Evolutionary conservation across 345 rosid genomes (phyloP), one percentile per base, ranked within the genome.

Genomic region (Ceriops decandra): DNA sequence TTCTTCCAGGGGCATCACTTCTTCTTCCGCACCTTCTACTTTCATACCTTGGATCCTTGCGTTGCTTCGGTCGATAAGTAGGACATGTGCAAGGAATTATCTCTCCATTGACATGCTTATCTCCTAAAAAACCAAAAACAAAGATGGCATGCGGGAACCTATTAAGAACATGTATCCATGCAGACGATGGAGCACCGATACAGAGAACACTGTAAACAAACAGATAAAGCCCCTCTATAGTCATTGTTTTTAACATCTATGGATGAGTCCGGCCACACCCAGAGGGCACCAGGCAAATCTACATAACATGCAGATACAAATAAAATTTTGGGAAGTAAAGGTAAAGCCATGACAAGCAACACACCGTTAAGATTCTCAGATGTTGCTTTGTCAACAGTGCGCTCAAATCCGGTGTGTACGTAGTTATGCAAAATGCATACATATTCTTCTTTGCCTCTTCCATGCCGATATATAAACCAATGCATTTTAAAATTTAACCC

Each of bases 371-470:
- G 26, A 24, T 24, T 86, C 84, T 92, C 92, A 21, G 92, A 91
- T 7, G 91, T 87, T 72, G 85, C 95, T 79, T 88, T 90, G 7
- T 82, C 83, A 2, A 88, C 88, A 4, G 92, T 91, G 81, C 96
- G 89, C 59, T 93, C 96, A 65, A 93, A 93, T 36, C 97, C 26
- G 26, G 95, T 27, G 96, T 90, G 74, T 92, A 90, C 1, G 91
- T 90, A 11, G 98, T 86, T 24, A 57, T 64, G 62, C 97, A 90
- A 73, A 95, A 91, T 22, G 96, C 97, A 65, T 89, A 95, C 93
- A 91, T 85, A 77, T 91, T 95, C 79, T 87, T 89, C 87, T 88
- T 95, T n/a, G 93, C 97, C 73, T 91, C 95, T 80, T 91, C 97
- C 97, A 91, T 89, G 80, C 96, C 90, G 79, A 63, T 26, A 60